phyloP scores from a whole-genome alignment of 2,329 filamentous ascomycete genomes.

The Aspergillus chevalieri region DNA sequence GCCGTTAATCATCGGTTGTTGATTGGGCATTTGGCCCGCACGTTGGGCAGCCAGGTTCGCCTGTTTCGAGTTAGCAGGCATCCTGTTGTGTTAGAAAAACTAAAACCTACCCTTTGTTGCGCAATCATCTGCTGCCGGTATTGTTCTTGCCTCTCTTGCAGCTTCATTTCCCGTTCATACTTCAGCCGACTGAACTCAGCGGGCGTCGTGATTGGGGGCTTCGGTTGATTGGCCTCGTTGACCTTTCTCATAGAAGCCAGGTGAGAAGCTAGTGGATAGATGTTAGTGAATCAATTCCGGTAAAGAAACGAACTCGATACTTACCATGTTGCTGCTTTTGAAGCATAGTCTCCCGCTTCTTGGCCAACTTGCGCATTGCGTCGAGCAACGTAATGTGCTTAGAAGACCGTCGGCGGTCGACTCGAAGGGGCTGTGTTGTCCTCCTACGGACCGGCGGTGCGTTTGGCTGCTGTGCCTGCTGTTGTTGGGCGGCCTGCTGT shows the following conservation, averaged over 20 bases:
- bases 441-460: slow-evolving; percentile 57
- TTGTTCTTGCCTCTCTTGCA: slow-evolving; percentile 51
- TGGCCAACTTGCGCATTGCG: slow-evolving; percentile 89
- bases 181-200: slow-evolving; percentile 86
- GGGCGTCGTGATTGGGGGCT: slow-evolving; percentile 63
- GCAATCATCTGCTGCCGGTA: slow-evolving; percentile 59
- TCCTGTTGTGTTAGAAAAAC: slow-evolving; percentile 6
- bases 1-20: slow-evolving; percentile 31
- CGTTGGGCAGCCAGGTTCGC: slow-evolving; percentile 40
- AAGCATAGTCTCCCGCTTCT: slow-evolving; percentile 78
- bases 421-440: slow-evolving; percentile 69
- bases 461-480: slow-evolving; percentile 47
- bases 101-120: slow-evolving; percentile 44
- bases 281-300: slow-evolving; percentile 8
- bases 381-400: slow-evolving; percentile 86
- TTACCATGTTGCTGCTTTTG: slow-evolving; percentile 80
- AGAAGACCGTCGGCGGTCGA: slow-evolving; percentile 79
- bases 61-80: slow-evolving; percentile 11
- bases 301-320: slow-evolving; percentile 7
- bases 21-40: slow-evolving; percentile 37
- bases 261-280: slow-evolving; percentile 46
- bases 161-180: slow-evolving; percentile 73
- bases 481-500: slow-evolving; percentile 46
- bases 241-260: slow-evolving; percentile 77
- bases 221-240: slow-evolving; percentile 60